A percentile compares a stretch with the other conserved stretches of the same genome.
phyloP scores from a whole-genome alignment of 2,329 filamentous ascomycete species.

The Zymoseptoria crescenta region DNA sequence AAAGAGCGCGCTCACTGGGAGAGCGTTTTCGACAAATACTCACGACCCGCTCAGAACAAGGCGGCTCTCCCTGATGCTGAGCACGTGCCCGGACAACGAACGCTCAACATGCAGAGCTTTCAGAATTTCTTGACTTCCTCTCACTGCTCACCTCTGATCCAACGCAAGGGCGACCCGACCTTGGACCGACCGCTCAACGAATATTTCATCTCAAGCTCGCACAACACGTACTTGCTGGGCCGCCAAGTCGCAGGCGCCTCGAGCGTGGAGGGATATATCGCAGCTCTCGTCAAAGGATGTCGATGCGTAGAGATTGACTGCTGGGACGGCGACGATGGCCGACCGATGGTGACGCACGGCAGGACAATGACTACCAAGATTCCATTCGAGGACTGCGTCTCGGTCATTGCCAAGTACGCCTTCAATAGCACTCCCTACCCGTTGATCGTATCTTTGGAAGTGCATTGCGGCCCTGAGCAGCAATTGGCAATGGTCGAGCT shows the following conservation, averaged over 20 bases:
- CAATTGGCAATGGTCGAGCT: conserved; percentile 83
- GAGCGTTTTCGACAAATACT: conserved; percentile 50
- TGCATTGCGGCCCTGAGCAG: conserved; percentile 79
- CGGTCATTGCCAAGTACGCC: conserved; percentile 88
- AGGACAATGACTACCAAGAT: conserved; percentile 82
- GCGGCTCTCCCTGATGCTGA: conserved; percentile 36
- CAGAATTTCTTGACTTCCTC: conserved; percentile 66
- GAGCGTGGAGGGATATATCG: conserved; percentile 91
- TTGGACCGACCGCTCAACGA: conserved; percentile 86
- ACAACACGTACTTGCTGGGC: conserved; percentile 94
- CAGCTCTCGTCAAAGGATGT: conserved; percentile 77
- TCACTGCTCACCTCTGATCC: conserved; percentile 21
- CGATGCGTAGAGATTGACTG: conserved; percentile 96
- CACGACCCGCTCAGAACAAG: conserved; percentile 28
- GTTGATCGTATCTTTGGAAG: conserved; percentile 88
- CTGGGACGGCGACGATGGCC: conserved; percentile 86
- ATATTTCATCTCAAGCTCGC: conserved; percentile 96
- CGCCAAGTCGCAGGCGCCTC: conserved; percentile 84
- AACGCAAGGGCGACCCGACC: conserved; percentile 26
- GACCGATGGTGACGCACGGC: conserved; percentile 85
- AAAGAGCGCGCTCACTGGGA: conserved; percentile 61
- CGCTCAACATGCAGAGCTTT: conserved; percentile 73
- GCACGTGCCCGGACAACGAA: conserved; percentile 40
- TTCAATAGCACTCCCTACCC: conserved; percentile 83
- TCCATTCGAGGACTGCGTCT: conserved; percentile 83